Percentiles rank a stretch among this genome's conserved stretches.
Evolutionary conservation across 352 stramenopile species (phyloP).

Genomic region (Phytopythium sindhum): DNA sequence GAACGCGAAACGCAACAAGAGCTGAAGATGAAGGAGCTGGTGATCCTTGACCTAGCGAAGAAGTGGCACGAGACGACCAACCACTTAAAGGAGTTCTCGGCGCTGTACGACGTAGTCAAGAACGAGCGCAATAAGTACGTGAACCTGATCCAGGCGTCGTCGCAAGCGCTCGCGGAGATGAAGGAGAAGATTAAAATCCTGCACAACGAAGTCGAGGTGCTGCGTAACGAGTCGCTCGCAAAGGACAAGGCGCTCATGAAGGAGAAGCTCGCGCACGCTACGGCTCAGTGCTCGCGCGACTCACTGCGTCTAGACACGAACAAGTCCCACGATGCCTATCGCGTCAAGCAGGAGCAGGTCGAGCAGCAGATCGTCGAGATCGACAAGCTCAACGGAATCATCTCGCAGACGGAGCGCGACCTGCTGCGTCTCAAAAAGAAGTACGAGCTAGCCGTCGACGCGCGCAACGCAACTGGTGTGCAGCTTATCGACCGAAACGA

Average conservation of each 20-base stretch:
- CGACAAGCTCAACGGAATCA: conserved; percentile 93
- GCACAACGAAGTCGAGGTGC: conserved; percentile 93
- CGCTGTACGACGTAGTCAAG: conserved; percentile 94
- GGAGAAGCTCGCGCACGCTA: conserved; percentile 83
- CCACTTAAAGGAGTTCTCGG: conserved; percentile 91
- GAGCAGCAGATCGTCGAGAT: conserved; percentile 96
- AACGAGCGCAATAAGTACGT: conserved; percentile 96
- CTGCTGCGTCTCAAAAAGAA: conserved; percentile 92
- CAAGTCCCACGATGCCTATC: conserved; percentile 87
- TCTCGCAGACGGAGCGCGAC: conserved; percentile 88
- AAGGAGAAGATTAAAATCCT: conserved; percentile 96
- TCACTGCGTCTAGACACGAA: conserved; percentile 89
- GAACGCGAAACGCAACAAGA: conserved; percentile 87
- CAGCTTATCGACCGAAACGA: conserved; percentile 95
- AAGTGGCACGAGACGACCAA: conserved; percentile 93
- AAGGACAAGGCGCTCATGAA: conserved; percentile 93
- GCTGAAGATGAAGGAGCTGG: conserved; percentile 92
- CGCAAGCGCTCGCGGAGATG: conserved; percentile 93
- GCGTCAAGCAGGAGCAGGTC: conserved; percentile 87
- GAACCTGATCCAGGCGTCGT: conserved; percentile 90
- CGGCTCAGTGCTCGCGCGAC: conserved; percentile 87
- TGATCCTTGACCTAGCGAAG: conserved; percentile 93
- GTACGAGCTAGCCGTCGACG: conserved; percentile 88
- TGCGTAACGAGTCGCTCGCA: conserved; percentile 89
- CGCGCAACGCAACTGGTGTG: conserved; percentile 86